Evolutionary conservation across 768 basidiomycete species (phyloP), one percentile per base, ranked within the genome.

Genomic region (Russula griseocarnosa): DNA sequence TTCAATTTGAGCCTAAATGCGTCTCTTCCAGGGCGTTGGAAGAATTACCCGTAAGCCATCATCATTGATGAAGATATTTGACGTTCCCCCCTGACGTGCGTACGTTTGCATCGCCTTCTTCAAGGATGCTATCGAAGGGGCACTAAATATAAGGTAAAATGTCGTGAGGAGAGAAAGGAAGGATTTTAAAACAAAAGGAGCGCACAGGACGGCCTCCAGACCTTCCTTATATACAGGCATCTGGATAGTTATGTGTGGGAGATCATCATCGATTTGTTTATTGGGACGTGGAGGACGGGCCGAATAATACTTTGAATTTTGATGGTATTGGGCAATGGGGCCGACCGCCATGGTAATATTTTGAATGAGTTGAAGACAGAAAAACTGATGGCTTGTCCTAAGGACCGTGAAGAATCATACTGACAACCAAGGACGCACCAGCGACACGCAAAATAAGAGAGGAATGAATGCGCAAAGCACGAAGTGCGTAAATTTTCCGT

Each of bases 61-160:
- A 61, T 86, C 85, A 63, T 84, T 85, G 55, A 86, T 75, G 65
- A 86, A 76, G 66, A 86, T 83, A 20, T 78, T 78, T 57, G 80
- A 81, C 0, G 80, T 79, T 2, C 85, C 85, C n/a, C 85, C 85
- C 67, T 86, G 85, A 5, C 84, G 79, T 34, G 85, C 85, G 67
- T 86, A 84, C 14, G 83, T 84, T 67, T 82, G 81, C 77, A 85
- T 83, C 8, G 83, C 83, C 72, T 77, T 79, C 69, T 86, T 85
- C 58, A 86, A 70, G 3, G 82, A 83, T 38, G 81, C 77, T 61
- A 82, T 79, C 0, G 81, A 82, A 26, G 79, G 81, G 0, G 81
- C 72, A 69, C 78, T 74, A 53, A 53, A 52, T 2, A 20, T 36
- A 18, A 53, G 42, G 30, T 6, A 14, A 51, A 24, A 58, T 28